Evolutionary conservation across 176 grass and related monocot species (phyloP).

Genomic region (Carex parvula): DNA sequence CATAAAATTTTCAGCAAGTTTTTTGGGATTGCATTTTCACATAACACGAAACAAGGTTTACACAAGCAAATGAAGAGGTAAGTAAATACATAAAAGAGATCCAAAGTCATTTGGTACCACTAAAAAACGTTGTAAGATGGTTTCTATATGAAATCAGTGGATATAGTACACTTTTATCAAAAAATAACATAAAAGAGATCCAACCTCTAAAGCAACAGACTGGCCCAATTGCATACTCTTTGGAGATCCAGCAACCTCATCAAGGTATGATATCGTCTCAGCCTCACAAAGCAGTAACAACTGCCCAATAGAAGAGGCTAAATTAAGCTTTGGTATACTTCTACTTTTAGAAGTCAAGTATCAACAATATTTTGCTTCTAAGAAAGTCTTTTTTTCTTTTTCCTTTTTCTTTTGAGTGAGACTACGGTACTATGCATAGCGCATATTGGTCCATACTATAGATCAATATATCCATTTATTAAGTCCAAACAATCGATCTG

Average conservation of each 20-base stretch:
- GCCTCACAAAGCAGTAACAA: constrained; percentile 93
- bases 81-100: constrained; percentile 10
- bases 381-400: background rate
- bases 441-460: no score
- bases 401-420: background rate
- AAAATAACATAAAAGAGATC: constrained; percentile 18
- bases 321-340: constrained; percentile 14
- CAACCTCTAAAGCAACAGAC: constrained; percentile 79
- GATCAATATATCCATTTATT: no score
- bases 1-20: constrained; percentile 32
- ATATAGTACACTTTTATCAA: no score
- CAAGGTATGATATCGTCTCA: constrained; percentile 93
- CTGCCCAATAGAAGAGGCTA: constrained; percentile 38
- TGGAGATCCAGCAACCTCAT: constrained; percentile 77
- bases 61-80: no score
- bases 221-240: constrained; percentile 76
- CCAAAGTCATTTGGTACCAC: constrained; percentile 7
- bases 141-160: no score
- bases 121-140: no score
- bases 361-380: no score
- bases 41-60: constrained; percentile 19
- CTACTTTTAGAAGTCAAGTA: no score
- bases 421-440: no score
- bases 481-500: no score
- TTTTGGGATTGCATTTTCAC: constrained; percentile 18